Evolutionary conservation across 345 rosid genomes (phyloP), one percentile per base, ranked within the genome.

Genomic region (Litchi chinensis): DNA sequence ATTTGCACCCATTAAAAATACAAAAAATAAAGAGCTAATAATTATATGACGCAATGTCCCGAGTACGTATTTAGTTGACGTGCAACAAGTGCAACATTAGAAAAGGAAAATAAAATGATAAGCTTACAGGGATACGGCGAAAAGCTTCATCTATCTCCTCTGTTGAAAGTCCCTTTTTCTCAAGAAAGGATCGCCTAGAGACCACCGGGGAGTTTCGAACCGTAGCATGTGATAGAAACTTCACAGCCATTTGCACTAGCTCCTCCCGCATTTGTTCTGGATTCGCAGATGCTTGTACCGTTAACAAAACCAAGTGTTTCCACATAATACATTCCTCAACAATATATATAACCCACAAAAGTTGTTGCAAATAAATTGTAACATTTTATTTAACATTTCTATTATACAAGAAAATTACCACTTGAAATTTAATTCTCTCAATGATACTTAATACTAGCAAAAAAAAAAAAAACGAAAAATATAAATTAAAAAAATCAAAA

Each of bases 71-170:
- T 54, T n/a, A 8, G 67, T 62, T 16, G 1, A 2, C 5, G 1
- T 72, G 18, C 13, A 19, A 60, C 37, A 32, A 32, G n/a, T 56
- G 10, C 1, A 48, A 73, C 57, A 68, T 50, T 59, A 0, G 21
- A 21, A 39, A 43, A 69, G 16, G 16, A 75, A 71, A 75, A 57
- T 28, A 68, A 72, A 21, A 71, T 32, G 68, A 76, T 4, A n/a
- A 24, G 21, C 81, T 76, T 76, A 85, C 81, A 28, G 83, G 79
- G 59, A 77, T 81, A 59, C 75, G 75, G 26, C 52, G 50, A 52
- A 85, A 82, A 5, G 87, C 87, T 77, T 83, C 75, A 56, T 70
- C 73, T 50, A 80, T 83, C 81, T 83, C 83, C 56, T 80, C 77
- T 2, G 50, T 74, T 21, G 77, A 73, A 44, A 80, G 83, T 57